Evolutionary conservation across 1,139 yeast genomes (phyloP), one percentile per base, ranked within the genome.

Genomic region (Debaryomyces fabryi): DNA sequence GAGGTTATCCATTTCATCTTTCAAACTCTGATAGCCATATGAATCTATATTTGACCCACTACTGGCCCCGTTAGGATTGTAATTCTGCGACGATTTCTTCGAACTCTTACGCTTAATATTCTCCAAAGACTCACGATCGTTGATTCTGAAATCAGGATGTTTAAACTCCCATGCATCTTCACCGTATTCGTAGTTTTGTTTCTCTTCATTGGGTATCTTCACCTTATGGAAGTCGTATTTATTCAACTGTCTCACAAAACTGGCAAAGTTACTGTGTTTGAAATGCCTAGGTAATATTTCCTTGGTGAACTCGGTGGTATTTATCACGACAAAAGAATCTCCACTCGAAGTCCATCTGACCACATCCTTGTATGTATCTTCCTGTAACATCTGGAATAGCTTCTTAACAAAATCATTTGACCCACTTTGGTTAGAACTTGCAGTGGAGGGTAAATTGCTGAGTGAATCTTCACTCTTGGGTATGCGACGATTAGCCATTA

Each of bases 211-310:
- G 81, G 67, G 71, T 55, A 78, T 78, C 69, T 83, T 86, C 54
- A 93, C 96, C 69, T 93, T 93, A 70, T 93, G 98, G 78, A 96
- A 93, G 59, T 95, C 99, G 62, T 93, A 93, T 75, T 93, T 92
- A 74, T 93, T 93, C 58, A 93, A 74, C 64, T 92, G 98, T 49
- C 98, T 81, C 6, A 92, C 98, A 73, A 93, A 93, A 57, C 93
- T 85, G 39, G 98, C 96, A 71, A 90, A 92, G 67, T 92, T 92
- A 45, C 91, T 83, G 68, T 93, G 98, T 61, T 92, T 92, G 71
- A 93, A 93, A 68, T 91, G 96, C 48, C 86, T 80, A 16, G 98
- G 98, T 45, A 93, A 74, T 29, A 92, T 86, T 46, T 83, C 83
- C 53, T 86, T 87, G 49, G 97, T 90, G 65, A 93, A 93, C 58